A percentile compares a stretch with the other conserved stretches of the same genome.
Conservation (phyloP, 164 flowering plant species). For the Chloranthus sessilifolius region DNA sequence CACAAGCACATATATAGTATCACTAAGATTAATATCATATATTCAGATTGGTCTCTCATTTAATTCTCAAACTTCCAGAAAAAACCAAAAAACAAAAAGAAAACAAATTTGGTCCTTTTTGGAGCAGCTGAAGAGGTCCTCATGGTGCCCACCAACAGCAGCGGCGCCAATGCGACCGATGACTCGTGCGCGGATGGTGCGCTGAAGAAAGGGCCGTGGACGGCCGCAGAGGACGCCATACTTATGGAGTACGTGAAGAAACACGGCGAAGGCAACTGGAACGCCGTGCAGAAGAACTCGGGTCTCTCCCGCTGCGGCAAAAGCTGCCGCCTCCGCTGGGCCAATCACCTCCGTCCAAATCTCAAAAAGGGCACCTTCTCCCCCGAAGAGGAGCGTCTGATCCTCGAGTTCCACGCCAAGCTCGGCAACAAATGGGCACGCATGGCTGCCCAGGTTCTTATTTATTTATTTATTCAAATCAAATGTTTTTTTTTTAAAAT, state of each 20-base stretch:
- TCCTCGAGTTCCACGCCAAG: constrained; percentile 63
- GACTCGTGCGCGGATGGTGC: constrained; percentile 4
- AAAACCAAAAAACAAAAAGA: neutral
- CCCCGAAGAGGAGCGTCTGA: constrained; percentile 57
- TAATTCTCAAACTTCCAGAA: neutral
- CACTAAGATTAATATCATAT: too few relatives aligned
- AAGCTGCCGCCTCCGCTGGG: constrained; percentile 59
- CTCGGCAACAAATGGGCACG: constrained; percentile 90
- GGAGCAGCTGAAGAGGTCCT: neutral
- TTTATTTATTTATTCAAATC: neutral
- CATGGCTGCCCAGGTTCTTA: constrained; percentile 67
- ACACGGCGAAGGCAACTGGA: constrained; percentile 86
- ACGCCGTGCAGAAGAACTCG: constrained; percentile 60
- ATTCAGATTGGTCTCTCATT: too few relatives aligned
- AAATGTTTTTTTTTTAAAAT: neutral
- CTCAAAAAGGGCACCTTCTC: constrained; percentile 68
- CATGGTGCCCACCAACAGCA: constrained; percentile 6
- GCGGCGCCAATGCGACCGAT: constrained; percentile 4
- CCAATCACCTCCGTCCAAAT: constrained; percentile 78
- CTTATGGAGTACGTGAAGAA: constrained; percentile 61
- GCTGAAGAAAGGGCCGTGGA: constrained; percentile 78
- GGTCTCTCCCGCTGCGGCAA: constrained; percentile 55
- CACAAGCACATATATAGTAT: too few relatives aligned
- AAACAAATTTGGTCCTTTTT: neutral
- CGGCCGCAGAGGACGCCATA: constrained; percentile 63